Base-by-base conservation (phyloP, 768 basidiomycete genomes). In the button mushroom (Agaricus bisporus) region DNA sequence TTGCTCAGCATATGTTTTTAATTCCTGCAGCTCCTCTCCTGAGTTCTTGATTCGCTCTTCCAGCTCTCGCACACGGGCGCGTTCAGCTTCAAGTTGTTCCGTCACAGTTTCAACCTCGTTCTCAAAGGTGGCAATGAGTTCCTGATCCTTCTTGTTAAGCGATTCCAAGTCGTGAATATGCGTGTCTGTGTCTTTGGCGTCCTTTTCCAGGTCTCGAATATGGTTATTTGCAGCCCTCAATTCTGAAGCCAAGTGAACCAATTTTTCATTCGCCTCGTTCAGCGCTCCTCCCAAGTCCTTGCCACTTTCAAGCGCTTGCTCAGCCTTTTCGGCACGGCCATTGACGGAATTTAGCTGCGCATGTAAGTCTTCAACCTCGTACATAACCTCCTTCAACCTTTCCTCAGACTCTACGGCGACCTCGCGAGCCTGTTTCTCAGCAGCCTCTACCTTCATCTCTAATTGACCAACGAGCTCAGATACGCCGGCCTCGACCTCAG, bases 231-330 rank as follows among this genome's bases (percentile, higher is more conserved):
- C 79, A 53, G 75, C 79, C 59, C 79, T 75, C 39, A 91, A 66
- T 48, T 88, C 83, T 12, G 72, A 71, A 61, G 78, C 77, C 41
- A 84, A 68, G 48, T 76, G 69, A 28, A 69, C 76, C 36, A 86
- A 69, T 17, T 78, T 76, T 51, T 82, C 75, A 56, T 88, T 86
- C 17, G 85, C 85, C 38, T 82, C 80, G 55, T 75, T 77, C 52
- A 89, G 62, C 48, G 84, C 85, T 0, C 79, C 78, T 1, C 86
- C 88, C 1, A 89, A 73, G 43, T 89, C 89, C 57, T 78, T 77
- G 36, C 78, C 84, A 49, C 71, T 78, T 63, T 82, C 84, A 48
- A 90, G 68, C 11, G 79, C 77, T 25, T 66, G 70, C 59, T 90
- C 87, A 0, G 84, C 85, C 60, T 85, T 84, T 56, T 74, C 73